Evolutionary conservation across 306 rosid species (phyloP).

Genomic region (Fagus sylvatica): DNA sequence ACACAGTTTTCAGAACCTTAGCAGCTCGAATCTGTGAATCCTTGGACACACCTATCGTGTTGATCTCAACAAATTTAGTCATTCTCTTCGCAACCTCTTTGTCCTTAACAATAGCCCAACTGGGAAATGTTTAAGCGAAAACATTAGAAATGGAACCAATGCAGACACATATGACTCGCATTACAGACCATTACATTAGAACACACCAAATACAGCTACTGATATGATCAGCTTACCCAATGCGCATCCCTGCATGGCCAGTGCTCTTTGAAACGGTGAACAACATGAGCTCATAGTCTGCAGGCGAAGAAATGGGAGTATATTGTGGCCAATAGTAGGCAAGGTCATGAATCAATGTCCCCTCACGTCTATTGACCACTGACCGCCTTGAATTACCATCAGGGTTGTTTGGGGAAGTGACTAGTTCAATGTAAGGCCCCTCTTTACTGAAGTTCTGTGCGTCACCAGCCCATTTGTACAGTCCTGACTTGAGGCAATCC

Average conservation of each 20-base stretch:
- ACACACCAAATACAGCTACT: background rate
- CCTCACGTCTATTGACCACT: conserved; percentile 55
- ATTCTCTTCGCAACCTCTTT: conserved; percentile 63
- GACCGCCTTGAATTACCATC: conserved; percentile 68
- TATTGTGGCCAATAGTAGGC: conserved; percentile 98
- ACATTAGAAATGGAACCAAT: background rate
- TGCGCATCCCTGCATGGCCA: conserved; percentile 89
- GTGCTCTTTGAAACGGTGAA: conserved; percentile 87
- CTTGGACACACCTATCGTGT: conserved; percentile 84
- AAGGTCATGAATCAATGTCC: conserved; percentile 66
- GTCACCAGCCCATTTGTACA: conserved; percentile 87
- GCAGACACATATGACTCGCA: background rate
- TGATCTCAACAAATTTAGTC: conserved; percentile 73
- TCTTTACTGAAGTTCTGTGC: conserved; percentile 45
- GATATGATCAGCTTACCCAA: conserved; percentile 56
- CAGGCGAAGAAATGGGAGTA: conserved; percentile 65
- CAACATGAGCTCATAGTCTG: conserved; percentile 64
- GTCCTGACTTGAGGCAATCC: conserved; percentile 75
- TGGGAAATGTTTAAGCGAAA: conserved; percentile 8
- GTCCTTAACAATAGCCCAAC: conserved; percentile 93
- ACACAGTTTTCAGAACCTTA: conserved; percentile 53
- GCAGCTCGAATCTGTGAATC: conserved; percentile 93
- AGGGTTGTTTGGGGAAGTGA: conserved; percentile 93
- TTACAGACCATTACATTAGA: background rate
- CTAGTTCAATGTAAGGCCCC: conserved; percentile 77